Evolutionary conservation across 345 rosid genomes (phyloP).

Genomic region (Chamaenerion angustifolium): DNA sequence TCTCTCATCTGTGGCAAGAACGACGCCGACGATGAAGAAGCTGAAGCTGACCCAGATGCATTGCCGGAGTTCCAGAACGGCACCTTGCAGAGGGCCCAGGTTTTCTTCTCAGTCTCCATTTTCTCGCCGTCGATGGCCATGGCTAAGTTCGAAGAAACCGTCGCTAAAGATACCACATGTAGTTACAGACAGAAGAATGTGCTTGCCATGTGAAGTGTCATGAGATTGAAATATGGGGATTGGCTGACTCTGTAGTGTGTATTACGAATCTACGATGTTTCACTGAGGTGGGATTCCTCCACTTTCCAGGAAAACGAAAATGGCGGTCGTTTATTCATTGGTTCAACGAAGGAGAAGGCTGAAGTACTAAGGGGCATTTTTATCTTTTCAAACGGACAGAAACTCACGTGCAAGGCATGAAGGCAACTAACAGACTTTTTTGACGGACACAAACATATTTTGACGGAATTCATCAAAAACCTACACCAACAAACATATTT

Average conservation of each 20-base stretch:
- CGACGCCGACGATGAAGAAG: constrained; percentile 24
- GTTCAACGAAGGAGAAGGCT: no score
- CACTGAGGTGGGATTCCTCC: neutral
- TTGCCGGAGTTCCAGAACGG: constrained; percentile 45
- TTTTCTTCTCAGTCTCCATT: constrained; percentile 20
- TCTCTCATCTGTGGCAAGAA: constrained; percentile 17
- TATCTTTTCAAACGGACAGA: no score
- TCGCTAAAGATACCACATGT: neutral
- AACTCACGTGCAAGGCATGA: no score
- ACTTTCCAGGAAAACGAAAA: neutral
- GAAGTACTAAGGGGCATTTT: no score
- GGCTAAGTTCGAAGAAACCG: neutral
- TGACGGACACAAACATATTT: no score
- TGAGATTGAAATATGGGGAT: no score
- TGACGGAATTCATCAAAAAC: no score
- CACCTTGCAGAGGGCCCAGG: constrained; percentile 33
- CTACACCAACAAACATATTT: no score
- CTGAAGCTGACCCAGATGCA: constrained; percentile 17
- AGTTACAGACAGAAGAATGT: no score
- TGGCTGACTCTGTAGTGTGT: no score
- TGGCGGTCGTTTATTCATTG: constrained; percentile 2
- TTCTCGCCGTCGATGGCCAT: constrained; percentile 28
- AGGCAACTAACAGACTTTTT: no score
- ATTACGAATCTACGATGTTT: neutral
- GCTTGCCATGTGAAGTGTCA: neutral